Conservation (phyloP, 2,329 filamentous ascomycete genomes). For the Clonostachys chloroleuca region DNA sequence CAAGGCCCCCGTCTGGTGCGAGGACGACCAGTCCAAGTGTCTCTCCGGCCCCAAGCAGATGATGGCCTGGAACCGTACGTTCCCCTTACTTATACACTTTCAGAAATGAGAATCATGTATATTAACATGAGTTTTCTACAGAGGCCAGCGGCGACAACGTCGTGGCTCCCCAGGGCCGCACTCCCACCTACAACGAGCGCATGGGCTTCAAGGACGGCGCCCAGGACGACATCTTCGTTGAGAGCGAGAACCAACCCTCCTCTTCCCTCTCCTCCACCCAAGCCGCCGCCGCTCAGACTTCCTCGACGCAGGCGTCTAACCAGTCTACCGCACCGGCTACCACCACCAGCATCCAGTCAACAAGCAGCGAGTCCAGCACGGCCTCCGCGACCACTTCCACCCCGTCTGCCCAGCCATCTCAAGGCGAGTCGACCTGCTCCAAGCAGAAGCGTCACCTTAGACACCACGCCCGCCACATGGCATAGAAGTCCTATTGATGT, state of each 20-base stretch:
- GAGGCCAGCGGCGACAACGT: conserved; percentile 20
- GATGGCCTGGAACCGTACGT: conserved; percentile 35
- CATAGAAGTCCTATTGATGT: too few species aligned
- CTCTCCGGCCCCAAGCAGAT: conserved; percentile 41
- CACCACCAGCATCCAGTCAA: too few species aligned
- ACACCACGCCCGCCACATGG: too few species aligned
- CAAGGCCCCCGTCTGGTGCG: conserved; percentile 31
- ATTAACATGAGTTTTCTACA: background rate
- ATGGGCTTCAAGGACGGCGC: conserved; percentile 16
- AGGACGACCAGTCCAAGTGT: conserved; percentile 28
- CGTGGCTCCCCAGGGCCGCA: conserved; percentile 9
- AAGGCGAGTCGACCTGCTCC: too few species aligned
- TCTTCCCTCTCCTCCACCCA: too few species aligned
- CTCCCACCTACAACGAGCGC: conserved; percentile 15
- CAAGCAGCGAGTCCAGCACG: too few species aligned
- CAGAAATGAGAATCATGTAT: background rate
- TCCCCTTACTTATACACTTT: background rate
- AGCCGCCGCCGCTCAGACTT: too few species aligned
- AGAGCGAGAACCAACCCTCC: background rate
- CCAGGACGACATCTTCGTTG: conserved; percentile 16
- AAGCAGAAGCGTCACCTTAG: too few species aligned
- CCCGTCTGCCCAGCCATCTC: too few species aligned
- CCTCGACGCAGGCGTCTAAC: too few species aligned
- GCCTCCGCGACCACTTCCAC: too few species aligned
- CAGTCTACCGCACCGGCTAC: too few species aligned